Evolutionary conservation across 2,329 filamentous ascomycete species (phyloP), one percentile per base, ranked within the genome.

Genomic region (Neofusicoccum kwambonambiense): DNA sequence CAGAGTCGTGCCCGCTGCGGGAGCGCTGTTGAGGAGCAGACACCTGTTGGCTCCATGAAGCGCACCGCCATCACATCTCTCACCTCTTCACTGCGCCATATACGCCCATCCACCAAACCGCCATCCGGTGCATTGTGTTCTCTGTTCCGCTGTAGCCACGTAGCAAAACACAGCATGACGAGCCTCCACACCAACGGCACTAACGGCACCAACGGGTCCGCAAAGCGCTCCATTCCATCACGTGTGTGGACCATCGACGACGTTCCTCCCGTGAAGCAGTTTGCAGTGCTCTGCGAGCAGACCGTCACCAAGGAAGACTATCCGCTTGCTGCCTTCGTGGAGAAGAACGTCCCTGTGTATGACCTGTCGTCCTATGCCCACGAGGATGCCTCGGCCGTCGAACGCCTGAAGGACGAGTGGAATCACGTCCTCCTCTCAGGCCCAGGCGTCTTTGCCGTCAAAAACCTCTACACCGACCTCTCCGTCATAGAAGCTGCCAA

Each of bases 391-490:
- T 50, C 68, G 1, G 69, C 73, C n/a, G 70, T 76, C 34, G 67
- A 75, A 15, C 69, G 73, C 3, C 79, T 88, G 2, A 85, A 88
- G 72, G 82, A 88, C 67, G 87, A 89, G 76, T 86, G 85, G 82
- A 82, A 87, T 69, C 79, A 85, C 66, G 80, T 86, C 64, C 81
- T 89, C 2, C 77, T 81, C 64, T 76, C 78, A 1, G 87, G 87
- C 0, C 85, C 87, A 0, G 87, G 87, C 4, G 84, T 89, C 13
- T 82, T 87, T 67, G 82, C 87, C n/a, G 79, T 86, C 3, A 81
- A 83, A 57, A 75, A 78, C 61, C 82, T 89, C 70, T 84, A 83
- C 75, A 74, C 75, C n/a, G 69, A 82, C 65, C 68, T 68, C 2
- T 2, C 64, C 0, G 71, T 82, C 4, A 76, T 89, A 15, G 72